Conservation (phyloP, 768 basidiomycete genomes). For the Lyophyllum atratum region DNA sequence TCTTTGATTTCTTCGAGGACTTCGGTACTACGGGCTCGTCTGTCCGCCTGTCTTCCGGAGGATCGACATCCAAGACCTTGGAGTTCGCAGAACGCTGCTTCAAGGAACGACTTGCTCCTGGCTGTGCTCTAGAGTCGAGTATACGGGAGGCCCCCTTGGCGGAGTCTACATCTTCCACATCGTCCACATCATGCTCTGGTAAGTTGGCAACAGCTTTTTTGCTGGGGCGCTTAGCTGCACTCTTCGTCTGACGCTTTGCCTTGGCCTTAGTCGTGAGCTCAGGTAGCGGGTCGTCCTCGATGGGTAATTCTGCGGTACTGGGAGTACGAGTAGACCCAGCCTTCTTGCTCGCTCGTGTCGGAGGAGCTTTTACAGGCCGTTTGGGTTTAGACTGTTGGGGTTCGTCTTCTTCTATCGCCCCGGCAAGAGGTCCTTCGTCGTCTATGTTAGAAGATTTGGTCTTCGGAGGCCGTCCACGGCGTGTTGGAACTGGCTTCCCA, state of each 20-base stretch:
- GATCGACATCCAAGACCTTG: neutral
- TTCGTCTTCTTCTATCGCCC: neutral
- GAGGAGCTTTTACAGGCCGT: neutral
- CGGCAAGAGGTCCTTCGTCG: neutral
- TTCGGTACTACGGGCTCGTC: neutral
- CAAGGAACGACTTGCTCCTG: neutral
- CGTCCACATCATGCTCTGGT: neutral
- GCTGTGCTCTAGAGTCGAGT: neutral
- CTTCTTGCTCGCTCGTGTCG: neutral
- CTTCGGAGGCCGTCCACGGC: conserved; percentile 18
- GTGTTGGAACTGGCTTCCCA: conserved; percentile 12
- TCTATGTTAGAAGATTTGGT: neutral
- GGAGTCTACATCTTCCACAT: neutral
- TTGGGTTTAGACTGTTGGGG: neutral
- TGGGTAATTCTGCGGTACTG: neutral
- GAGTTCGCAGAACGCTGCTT: neutral
- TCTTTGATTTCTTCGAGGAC: neutral
- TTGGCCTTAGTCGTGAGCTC: neutral
- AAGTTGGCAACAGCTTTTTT: neutral
- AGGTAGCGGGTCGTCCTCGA: neutral
- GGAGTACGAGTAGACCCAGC: neutral
- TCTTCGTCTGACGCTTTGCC: neutral
- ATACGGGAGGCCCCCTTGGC: neutral
- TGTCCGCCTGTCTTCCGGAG: neutral
- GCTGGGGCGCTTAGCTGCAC: neutral